Evolutionary conservation across 2,329 filamentous ascomycete genomes (phyloP).

Genomic region (Achaetomium macrosporum): DNA sequence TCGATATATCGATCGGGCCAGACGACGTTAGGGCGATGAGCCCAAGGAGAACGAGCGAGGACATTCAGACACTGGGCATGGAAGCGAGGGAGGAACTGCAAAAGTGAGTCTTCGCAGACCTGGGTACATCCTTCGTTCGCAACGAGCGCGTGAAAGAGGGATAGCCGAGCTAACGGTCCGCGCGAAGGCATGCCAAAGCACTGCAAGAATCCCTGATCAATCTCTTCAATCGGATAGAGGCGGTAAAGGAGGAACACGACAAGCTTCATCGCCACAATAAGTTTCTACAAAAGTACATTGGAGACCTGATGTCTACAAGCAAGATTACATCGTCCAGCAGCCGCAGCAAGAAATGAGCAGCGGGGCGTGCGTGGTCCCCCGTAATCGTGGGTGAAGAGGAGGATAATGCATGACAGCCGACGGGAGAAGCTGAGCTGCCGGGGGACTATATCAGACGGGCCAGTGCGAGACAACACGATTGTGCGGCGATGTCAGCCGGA

Average conservation of each 20-base stretch:
- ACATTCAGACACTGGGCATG: conserved; percentile 79
- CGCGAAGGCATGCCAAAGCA: conserved; percentile 71
- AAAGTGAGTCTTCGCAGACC: conserved; percentile 38
- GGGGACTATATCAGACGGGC: too few relatives aligned
- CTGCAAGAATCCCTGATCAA: conserved; percentile 85
- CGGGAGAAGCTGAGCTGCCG: background rate
- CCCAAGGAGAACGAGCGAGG: conserved; percentile 81
- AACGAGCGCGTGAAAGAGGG: background rate
- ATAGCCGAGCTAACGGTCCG: conserved; percentile 14
- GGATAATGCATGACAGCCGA: background rate
- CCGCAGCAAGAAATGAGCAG: conserved; percentile 48
- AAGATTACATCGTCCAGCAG: conserved; percentile 59
- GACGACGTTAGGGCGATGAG: conserved; percentile 94
- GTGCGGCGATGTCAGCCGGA: too few relatives aligned
- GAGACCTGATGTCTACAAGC: conserved; percentile 85
- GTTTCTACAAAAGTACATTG: conserved; percentile 96
- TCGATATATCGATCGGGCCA: conserved; percentile 71
- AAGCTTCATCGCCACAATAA: conserved; percentile 96
- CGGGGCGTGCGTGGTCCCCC: too few relatives aligned
- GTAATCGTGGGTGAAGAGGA: background rate
- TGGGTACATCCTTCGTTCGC: background rate
- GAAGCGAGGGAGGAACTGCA: conserved; percentile 66
- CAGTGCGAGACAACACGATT: too few relatives aligned
- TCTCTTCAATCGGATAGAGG: conserved; percentile 89
- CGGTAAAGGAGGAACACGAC: conserved; percentile 89